A percentile compares a stretch with the other conserved stretches of the same genome.
These are phyloP conservation scores for Baffinella frigidus DNA, from an alignment of 208 protist genomes.

Conservation along the genomic window DNA sequence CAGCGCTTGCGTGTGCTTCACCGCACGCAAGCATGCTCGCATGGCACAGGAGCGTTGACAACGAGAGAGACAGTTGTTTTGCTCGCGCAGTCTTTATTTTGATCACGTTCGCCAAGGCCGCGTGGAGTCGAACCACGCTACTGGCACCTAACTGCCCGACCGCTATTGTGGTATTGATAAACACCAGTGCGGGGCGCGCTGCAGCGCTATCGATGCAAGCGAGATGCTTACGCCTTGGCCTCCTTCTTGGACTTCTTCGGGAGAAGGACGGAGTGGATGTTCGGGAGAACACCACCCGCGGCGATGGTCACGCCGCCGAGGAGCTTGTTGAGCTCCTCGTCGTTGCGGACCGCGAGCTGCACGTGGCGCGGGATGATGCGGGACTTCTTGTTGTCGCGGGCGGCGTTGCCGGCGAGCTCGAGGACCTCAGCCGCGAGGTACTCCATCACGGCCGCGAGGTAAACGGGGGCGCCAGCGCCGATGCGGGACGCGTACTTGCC, in stretches of 20 bases:
- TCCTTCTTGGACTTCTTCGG: constrained; percentile 77
- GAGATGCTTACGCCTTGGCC: constrained; percentile 51
- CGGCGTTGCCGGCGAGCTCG: constrained; percentile 85
- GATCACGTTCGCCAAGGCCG: too few relatives aligned
- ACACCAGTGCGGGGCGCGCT: constrained; percentile 32
- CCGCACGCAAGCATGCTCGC: too few relatives aligned
- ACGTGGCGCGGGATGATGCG: constrained; percentile 90
- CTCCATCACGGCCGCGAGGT: constrained; percentile 97
- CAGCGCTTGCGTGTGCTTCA: too few relatives aligned
- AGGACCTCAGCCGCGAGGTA: constrained; percentile 90
- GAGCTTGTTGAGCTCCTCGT: constrained; percentile 90
- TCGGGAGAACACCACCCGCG: constrained; percentile 87
- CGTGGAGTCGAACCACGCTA: too few relatives aligned
- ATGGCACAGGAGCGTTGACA: too few relatives aligned
- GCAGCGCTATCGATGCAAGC: background rate
- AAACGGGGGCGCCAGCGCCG: constrained; percentile 95
- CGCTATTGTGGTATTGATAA: constrained; percentile 12
- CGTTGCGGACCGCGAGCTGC: constrained; percentile 86
- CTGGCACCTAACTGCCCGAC: too few relatives aligned
- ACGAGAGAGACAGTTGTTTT: too few relatives aligned
- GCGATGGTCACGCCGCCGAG: constrained; percentile 86
- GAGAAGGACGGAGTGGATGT: constrained; percentile 85
- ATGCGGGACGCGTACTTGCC: constrained; percentile 93
- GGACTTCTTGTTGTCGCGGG: constrained; percentile 82
- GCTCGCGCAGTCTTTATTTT: too few relatives aligned